Evolutionary conservation across 2,329 filamentous ascomycete genomes (phyloP), one percentile per base, ranked within the genome.

Genomic region (Niveomyces coronatus): DNA sequence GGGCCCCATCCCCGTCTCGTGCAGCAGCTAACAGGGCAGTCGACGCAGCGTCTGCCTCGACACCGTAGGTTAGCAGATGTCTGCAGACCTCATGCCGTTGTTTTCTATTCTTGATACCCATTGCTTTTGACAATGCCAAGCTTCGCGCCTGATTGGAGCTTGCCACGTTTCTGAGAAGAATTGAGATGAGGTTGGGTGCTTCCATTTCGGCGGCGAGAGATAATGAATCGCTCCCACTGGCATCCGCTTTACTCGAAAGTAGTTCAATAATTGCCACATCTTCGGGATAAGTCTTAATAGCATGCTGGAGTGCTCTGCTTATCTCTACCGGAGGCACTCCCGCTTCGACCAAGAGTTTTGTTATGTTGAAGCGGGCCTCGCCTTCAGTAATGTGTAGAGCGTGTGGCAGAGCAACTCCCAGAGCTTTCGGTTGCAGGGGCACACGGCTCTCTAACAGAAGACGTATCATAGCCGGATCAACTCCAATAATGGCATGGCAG

Each of bases 21-120:
- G 71, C 68, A 1, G 71, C 71, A 1, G 63, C 53, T 1, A 75
- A 53, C 1, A 77, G 51, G 1, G 69, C 69, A 14, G 66, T 62
- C 0, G 70, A 73, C 0, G 74, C 61, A 1, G 60, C 58, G 1
- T 62, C 51, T 0, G 62, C 58, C 0, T 65, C 61, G 0, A 71
- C 62, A 2, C 70, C 70, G 3, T 62, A 61, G 29, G 57, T 58
- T 1, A 74, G 47, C 5, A 76, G 54, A 3, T 58, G 56, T 10
- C 53, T 56, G 38, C 68, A 72, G 3, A 72, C 67, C 17, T 52
- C 45, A 14, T 61, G 57, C 5, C 71, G 58, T 9, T 49, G 49
- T 1, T 53, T 53, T 39, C 58, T 60, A 34, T 68, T 59, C 6
- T 58, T 51, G 6, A 63, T 51, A 13, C 53, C 60, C 44, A 65